phyloP scores from a whole-genome alignment of 441 rosid genomes.

The Populus hybrid region DNA sequence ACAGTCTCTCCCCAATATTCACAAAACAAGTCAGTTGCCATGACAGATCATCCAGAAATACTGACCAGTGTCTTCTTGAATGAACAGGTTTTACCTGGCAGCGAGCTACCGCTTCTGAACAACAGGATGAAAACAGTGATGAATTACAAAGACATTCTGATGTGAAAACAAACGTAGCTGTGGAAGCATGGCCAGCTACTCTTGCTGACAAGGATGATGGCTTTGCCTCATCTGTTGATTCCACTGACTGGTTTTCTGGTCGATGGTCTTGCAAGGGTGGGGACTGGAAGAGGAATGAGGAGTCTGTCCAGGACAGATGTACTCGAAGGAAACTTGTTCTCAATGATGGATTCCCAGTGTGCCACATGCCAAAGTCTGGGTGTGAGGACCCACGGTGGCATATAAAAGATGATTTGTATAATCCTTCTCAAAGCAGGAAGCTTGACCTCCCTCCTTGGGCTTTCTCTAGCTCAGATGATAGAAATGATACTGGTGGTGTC shows the following conservation, averaged over 20 bases:
- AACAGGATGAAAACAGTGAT: constrained; percentile 33
- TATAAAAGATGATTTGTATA: constrained; percentile 78
- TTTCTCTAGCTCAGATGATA: constrained; percentile 72
- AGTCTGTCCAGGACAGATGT: constrained; percentile 58
- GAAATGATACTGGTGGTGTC: constrained; percentile 44
- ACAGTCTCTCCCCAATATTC: not conserved
- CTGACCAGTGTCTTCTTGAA: constrained; percentile 24
- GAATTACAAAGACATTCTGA: constrained; percentile 37
- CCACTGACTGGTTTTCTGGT: constrained; percentile 72
- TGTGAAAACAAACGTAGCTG: constrained; percentile 33
- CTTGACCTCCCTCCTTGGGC: constrained; percentile 99
- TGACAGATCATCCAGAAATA: not conserved
- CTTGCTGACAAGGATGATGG: constrained; percentile 36
- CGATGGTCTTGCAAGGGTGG: constrained; percentile 98
- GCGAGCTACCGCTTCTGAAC: constrained; percentile 34
- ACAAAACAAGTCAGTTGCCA: not conserved
- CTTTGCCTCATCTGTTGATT: constrained; percentile 43
- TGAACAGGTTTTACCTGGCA: constrained; percentile 51
- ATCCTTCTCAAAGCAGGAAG: constrained; percentile 70
- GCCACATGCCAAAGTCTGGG: constrained; percentile 94
- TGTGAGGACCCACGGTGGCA: constrained; percentile 93
- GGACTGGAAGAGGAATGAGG: constrained; percentile 97
- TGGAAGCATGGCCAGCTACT: constrained; percentile 43
- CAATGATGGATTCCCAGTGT: constrained; percentile 92
- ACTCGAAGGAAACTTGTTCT: constrained; percentile 71